A percentile compares a stretch with the other conserved stretches of the same genome.
phyloP scores from a whole-genome alignment of 2,329 filamentous ascomycete species.

The Blastomyces silverae region DNA sequence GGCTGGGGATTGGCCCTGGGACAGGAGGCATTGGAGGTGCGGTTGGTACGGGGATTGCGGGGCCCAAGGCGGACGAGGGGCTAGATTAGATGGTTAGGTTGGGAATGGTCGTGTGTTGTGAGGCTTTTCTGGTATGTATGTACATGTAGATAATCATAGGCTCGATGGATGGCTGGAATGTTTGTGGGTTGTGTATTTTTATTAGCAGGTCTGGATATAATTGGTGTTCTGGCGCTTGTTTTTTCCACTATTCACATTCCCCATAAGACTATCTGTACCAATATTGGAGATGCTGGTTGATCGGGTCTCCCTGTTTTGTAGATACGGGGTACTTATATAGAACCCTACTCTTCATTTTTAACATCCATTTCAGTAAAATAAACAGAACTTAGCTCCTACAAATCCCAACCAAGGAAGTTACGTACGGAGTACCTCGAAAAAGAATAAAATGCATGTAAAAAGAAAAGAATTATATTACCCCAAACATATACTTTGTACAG shows the following conservation, averaged over 20 bases:
- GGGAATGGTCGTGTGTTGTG: too few species aligned
- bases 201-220: not conserved
- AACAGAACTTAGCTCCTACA: too few species aligned
- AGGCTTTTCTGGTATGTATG: too few species aligned
- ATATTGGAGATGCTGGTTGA: not conserved
- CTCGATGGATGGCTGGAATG: too few species aligned
- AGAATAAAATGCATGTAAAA: not conserved
- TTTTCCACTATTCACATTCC: not conserved
- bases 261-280: not conserved
- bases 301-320: not conserved
- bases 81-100: not conserved
- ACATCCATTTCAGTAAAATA: not conserved
- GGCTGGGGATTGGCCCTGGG: constrained; percentile 49
- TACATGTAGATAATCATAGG: too few species aligned
- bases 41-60: not conserved
- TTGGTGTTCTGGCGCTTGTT: not conserved
- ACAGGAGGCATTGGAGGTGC: not conserved
- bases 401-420: too few species aligned
- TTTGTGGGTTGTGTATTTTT: not conserved
- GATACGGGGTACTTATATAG: not conserved
- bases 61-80: not conserved
- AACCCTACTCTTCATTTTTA: not conserved
- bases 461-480: not conserved
- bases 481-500: not conserved
- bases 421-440: not conserved